Base-by-base conservation (phyloP, 805 yeast species). In the Candida xyloterini region DNA sequence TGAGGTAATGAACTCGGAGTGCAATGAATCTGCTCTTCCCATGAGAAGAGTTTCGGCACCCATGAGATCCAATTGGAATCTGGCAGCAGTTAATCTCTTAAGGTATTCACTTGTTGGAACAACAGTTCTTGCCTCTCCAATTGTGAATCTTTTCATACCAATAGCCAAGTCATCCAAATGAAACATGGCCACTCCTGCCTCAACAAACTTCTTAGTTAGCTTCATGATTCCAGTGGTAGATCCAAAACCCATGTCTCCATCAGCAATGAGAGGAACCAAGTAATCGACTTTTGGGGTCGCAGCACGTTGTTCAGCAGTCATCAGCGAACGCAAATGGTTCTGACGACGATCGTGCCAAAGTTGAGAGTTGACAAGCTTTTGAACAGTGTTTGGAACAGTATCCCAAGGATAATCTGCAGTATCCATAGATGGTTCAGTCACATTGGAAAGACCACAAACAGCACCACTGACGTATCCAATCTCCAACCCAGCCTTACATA, bases 331-430 rank as follows among this genome's bases (percentile, higher is more conserved):
- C 24, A 46, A 15, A 20, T 44, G 48, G 33, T 44, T 38, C 55
- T 51, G 27, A 36, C 51, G 76, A 35, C 67, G 69, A 52, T 78
- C 84, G 50, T 78, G 83, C 55, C 78, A 61, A 46, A 63, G 63
- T 57, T 78, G 83, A 3, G 83, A 80, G 46, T 71, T 68, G 56
- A 77, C 79, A 31, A 78, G 53, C 37, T 81, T 65, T 46, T 78
- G 81, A 8, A 79, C 84, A 52, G 78, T 81, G 52, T 77, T 76
- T 16, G 85, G 85, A 2, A 79, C 83, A 0, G 84, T 79, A 49
- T 78, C 79, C 56, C 79, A 79, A 0, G 85, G 84, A 50, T 79
- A 79, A 53, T 79, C 85, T 18, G 84, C 85, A 52, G 78, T 76
- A 52, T 79, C 85, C 10, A 84, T 83, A 1, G 78, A 70, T 1